phyloP scores from a whole-genome alignment of 768 basidiomycete species.

The Mycena albidolilacea region DNA sequence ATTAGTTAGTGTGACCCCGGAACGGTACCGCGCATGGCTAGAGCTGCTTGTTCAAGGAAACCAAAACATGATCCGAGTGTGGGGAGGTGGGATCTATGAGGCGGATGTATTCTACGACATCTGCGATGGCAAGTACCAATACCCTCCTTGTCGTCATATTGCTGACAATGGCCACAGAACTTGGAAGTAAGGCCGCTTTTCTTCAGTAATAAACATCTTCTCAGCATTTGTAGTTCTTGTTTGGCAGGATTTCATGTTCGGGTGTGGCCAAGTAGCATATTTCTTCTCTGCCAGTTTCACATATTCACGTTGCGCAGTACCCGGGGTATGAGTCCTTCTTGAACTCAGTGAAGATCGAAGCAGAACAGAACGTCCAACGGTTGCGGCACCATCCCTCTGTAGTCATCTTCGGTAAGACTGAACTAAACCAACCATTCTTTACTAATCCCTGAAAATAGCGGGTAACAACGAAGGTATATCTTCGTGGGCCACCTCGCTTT shows the following conservation, averaged over 20 bases:
- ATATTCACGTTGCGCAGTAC: constrained; percentile 65
- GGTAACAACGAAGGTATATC: constrained; percentile 83
- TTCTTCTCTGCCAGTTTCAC: neutral
- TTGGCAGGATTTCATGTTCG: constrained; percentile 99
- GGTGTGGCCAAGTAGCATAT: constrained; percentile 83
- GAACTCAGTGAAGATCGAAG: constrained; percentile 82
- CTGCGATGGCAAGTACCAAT: constrained; percentile 72
- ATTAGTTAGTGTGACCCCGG: constrained; percentile 56
- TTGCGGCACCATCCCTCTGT: constrained; percentile 91
- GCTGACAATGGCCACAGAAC: constrained; percentile 57
- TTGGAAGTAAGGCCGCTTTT: constrained; percentile 66
- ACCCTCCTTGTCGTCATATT: constrained; percentile 3
- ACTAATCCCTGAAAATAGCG: constrained; percentile 56
- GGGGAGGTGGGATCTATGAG: constrained; percentile 96
- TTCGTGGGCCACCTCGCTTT: neutral
- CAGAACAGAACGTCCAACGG: constrained; percentile 86
- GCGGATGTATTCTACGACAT: constrained; percentile 86
- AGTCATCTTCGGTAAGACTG: constrained; percentile 83
- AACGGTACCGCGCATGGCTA: constrained; percentile 85
- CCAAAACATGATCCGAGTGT: constrained; percentile 93
- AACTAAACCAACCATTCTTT: constrained; percentile 4
- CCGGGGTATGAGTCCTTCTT: constrained; percentile 90
- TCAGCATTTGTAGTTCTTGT: constrained; percentile 72
- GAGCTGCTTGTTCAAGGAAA: constrained; percentile 90
- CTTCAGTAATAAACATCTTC: neutral